Conservation (phyloP, 1,284 basidiomycete genomes). For the Peniophora sp. region DNA sequence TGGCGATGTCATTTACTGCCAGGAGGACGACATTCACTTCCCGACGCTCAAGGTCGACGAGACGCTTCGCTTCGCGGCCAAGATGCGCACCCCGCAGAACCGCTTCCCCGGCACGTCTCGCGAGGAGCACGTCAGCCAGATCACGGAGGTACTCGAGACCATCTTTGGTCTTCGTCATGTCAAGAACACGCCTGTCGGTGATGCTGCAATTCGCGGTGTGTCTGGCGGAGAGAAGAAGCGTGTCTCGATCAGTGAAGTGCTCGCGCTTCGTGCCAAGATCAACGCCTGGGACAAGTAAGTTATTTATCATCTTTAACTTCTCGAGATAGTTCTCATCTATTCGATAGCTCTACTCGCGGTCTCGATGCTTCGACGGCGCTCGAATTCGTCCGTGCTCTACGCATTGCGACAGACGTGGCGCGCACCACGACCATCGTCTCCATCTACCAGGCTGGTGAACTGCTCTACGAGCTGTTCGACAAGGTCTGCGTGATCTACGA, state of each 20-base stretch:
- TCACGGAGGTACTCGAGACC: conserved; percentile 51
- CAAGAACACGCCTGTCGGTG: conserved; percentile 57
- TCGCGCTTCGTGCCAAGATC: conserved; percentile 51
- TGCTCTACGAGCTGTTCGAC: conserved; percentile 44
- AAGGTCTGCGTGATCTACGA: conserved; percentile 59
- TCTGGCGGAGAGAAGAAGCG: conserved; percentile 81
- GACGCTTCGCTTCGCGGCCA: conserved; percentile 58
- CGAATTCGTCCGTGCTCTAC: conserved; percentile 47
- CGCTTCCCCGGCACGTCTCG: conserved; percentile 38
- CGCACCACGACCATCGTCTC: conserved; percentile 46
- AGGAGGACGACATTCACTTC: conserved; percentile 72
- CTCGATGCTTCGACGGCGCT: conserved; percentile 48
- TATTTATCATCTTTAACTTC: too few species aligned
- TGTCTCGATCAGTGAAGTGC: conserved; percentile 67
- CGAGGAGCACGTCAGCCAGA: conserved; percentile 35
- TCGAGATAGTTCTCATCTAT: too few species aligned
- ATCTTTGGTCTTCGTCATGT: conserved; percentile 69
- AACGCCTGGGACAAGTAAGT: conserved; percentile 71
- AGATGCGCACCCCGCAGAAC: conserved; percentile 46
- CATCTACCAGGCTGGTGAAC: conserved; percentile 56
- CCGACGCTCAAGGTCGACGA: conserved; percentile 67
- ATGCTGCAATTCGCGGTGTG: conserved; percentile 69
- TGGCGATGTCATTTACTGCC: conserved; percentile 62
- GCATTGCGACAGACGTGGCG: conserved; percentile 45
- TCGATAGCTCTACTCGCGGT: conserved; percentile 48